A percentile compares a stretch with the other conserved stretches of the same genome.
These are phyloP conservation scores for Paraphoma chrysanthemicola DNA, from an alignment of 2,329 filamentous ascomycete genomes.

Conservation along the genomic window DNA sequence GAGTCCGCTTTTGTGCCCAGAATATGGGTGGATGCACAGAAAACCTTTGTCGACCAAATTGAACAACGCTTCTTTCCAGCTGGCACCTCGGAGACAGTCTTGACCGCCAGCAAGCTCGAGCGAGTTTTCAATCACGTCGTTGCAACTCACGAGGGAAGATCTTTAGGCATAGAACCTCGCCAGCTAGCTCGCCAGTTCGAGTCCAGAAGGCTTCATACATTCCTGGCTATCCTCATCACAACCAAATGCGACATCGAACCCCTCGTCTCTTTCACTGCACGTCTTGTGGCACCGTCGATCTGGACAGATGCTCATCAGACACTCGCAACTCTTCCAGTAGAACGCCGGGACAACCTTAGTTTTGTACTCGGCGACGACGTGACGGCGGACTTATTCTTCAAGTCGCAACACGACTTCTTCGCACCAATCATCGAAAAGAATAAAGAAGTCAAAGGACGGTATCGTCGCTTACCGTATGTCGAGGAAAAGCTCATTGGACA, in stretches of 20 bases:
- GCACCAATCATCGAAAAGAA: conserved; percentile 36
- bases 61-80: conserved; percentile 3
- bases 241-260: conserved; percentile 5
- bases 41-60: not conserved
- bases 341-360: not conserved
- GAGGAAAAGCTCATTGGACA: conserved; percentile 54
- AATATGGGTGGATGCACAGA: not conserved
- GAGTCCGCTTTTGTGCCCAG: not conserved
- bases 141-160: not conserved
- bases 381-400: conserved; percentile 33
- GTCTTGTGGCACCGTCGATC: not conserved
- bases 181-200: not conserved
- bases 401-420: conserved; percentile 14
- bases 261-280: not conserved
- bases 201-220: conserved; percentile 1
- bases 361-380: not conserved
- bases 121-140: not conserved
- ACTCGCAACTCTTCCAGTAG: not conserved
- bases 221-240: conserved; percentile 4
- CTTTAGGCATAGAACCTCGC: not conserved
- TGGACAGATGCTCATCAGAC: not conserved
- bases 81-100: not conserved
- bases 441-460: conserved; percentile 32
- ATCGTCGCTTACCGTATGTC: conserved; percentile 42
- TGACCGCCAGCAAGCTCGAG: not conserved